Evolutionary conservation across 495 filamentous ascomycete genomes (phyloP), one percentile per base, ranked within the genome.

Genomic region (Penicillium canescens): DNA sequence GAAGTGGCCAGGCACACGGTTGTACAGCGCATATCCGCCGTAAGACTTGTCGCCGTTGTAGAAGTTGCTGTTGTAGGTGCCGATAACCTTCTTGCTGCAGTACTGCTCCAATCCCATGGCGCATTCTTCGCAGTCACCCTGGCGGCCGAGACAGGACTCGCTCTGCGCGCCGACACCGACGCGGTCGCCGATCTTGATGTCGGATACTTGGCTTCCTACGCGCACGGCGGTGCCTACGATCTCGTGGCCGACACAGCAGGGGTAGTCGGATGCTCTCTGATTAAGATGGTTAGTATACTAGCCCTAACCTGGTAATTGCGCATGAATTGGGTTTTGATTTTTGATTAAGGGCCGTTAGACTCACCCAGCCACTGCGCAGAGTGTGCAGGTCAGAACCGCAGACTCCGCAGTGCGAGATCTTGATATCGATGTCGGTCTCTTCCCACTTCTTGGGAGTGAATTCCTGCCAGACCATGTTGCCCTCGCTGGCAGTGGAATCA

Each of bases 131-230:
- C 91, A 96, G 48, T 85, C 80, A 9, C 82, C 75, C 23, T 65
- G 50, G n/a, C 71, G 69, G 51, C 79, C 76, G 45, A 78, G 74
- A 75, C 91, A 96, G 12, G 86, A 86, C 39, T 80, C 78, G 33
- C 78, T 79, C 72, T 96, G 91, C 1, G 92, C 91, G 42, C 92
- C 92, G 23, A 96, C 89, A 34, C 92, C 92, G 34, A 94, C 89
- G 21, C 91, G 84, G 66, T 96, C 91, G n/a, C 92, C 92, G 41
- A 92, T 66, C 53, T 89, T 86, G 69, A 96, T 77, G 36, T 78
- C 69, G 6, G 65, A 75, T 46, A 81, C 87, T 41, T 89, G 78
- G 46, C 71, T 77, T 31, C 91, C 92, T 13, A 93, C 86, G 14
- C 85, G 84, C 20, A 92, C 85, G 11, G 82, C 89, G 6, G 71